Base-by-base conservation (phyloP, 805 yeast species). In the Teunomyces stri region DNA sequence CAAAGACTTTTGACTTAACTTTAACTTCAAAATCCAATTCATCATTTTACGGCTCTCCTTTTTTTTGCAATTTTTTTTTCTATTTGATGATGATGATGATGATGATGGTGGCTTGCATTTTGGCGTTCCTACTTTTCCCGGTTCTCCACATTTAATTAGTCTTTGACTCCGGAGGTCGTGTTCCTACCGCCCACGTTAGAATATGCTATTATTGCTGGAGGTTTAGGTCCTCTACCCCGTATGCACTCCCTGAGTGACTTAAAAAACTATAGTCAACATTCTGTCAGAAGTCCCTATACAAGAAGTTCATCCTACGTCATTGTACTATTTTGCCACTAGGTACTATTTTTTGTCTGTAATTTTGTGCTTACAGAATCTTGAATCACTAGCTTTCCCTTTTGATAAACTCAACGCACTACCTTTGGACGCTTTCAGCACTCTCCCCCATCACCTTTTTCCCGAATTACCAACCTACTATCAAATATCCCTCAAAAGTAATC, bases 201-300 rank as follows among this genome's bases (percentile, higher is more conserved):
- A 18, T 18, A 18, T 31, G 40, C 28, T 37, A 22, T 37, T 12
- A 22, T 37, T 37, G 40, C 40, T 37, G 28, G 29, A 37, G 29
- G 28, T 37, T 20, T 20, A 18, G 13, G 38, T n/a, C 28, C 15
- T 37, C 29, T 37, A 15, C 5, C 5, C 34, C 15, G 29, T 37
- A 37, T 37, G 40, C 40, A 37, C 40, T 11, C 40, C 40, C 40
- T 37, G 40, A 37, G 40, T 37, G 40, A 37, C 40, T 22, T 37
- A 37, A 37, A 37, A 37, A 37, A 37, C 40, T 37, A 37, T 37
- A 37, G 40, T 37, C 40, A 37, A 37, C 40, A 37, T 22, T 37
- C 40, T 21, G 40, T 15, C 25, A 15, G 7, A n/a, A 37, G 40
- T 37, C 15, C 29, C 40, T 21, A 5, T 15, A 25, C 43, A 18